Conservation (phyloP, 208 protist species). For the Trichomonas tenax region DNA sequence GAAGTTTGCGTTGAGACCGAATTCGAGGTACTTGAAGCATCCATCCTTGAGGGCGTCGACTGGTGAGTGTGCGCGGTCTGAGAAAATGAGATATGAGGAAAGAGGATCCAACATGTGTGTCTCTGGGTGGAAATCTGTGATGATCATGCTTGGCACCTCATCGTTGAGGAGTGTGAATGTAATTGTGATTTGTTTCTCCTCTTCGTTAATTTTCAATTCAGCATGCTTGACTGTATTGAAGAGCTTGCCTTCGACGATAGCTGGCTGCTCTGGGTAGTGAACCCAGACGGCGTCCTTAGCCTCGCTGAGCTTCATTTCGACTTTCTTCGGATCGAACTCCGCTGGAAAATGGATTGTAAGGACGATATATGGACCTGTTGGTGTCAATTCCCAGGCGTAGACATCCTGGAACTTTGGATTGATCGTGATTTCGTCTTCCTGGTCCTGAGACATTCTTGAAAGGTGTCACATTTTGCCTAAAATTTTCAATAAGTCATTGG, state of each 20-base stretch:
- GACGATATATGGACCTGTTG: not conserved
- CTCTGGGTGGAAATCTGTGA: not conserved
- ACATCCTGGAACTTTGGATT: not conserved
- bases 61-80: not conserved
- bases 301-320: not conserved
- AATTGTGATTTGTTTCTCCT: not conserved
- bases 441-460: not conserved
- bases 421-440: not conserved
- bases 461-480: not conserved
- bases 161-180: not conserved
- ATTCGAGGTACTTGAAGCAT: not conserved
- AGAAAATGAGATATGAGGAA: not conserved
- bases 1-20: not conserved
- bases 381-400: not conserved
- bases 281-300: not conserved
- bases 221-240: not conserved
- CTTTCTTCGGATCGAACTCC: not conserved
- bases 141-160: not conserved
- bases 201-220: not conserved
- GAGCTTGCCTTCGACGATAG: not conserved
- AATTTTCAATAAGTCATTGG: not conserved
- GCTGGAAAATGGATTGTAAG: not conserved
- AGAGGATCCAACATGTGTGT: not conserved
- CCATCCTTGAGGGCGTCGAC: not conserved
- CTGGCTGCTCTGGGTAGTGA: not conserved